Conservation (phyloP, 106 monocot genomes). For the Hemerocallis citrina region DNA sequence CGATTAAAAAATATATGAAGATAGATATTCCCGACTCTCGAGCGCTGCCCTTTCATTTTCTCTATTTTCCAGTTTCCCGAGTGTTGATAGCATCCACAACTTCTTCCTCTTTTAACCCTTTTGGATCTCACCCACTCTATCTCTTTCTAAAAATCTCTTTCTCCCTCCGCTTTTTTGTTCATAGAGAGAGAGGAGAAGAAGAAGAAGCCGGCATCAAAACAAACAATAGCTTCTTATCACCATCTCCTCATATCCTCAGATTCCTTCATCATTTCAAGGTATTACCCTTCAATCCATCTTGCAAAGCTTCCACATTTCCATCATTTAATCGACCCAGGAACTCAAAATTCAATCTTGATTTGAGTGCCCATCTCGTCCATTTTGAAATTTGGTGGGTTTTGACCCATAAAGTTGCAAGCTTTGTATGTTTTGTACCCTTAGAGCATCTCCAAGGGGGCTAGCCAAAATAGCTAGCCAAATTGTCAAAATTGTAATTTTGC, state of each 20-base stretch:
- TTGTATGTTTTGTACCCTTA: too few relatives aligned
- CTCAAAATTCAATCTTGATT: not conserved
- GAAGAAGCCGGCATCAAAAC: conserved; percentile 8
- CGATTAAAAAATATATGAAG: too few relatives aligned
- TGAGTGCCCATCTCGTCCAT: not conserved
- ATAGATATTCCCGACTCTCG: too few relatives aligned
- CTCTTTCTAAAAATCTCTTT: not conserved
- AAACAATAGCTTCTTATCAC: not conserved
- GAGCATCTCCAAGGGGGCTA: too few relatives aligned
- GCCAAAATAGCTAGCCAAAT: too few relatives aligned
- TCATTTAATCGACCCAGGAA: not conserved
- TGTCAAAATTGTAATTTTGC: too few relatives aligned
- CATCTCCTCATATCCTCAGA: too few relatives aligned
- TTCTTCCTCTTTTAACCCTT: not conserved
- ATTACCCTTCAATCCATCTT: too few relatives aligned
- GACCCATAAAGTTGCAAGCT: not conserved
- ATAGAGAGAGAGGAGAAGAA: not conserved
- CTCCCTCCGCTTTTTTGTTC: not conserved
- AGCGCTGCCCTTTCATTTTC: too few relatives aligned
- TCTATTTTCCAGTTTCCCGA: too few relatives aligned
- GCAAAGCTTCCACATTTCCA: not conserved
- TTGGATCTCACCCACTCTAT: conserved; percentile 5
- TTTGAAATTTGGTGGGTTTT: not conserved
- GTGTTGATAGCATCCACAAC: too few relatives aligned
- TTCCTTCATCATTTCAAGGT: too few relatives aligned